phyloP scores from a whole-genome alignment of 768 basidiomycete genomes.

The Kwoniella heveanensis region DNA sequence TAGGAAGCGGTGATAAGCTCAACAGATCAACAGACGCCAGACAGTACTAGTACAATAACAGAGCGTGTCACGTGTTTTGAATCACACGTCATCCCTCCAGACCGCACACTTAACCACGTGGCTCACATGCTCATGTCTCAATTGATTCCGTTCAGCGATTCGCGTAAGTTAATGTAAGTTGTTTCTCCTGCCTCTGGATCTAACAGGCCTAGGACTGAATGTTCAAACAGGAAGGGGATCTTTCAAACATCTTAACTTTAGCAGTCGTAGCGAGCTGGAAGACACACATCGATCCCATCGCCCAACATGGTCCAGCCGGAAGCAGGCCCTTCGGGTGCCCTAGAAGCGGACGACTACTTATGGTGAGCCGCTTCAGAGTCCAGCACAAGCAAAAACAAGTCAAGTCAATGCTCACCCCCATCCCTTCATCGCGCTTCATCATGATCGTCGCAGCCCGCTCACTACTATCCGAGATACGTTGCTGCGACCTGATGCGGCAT shows the following conservation, averaged over 20 bases:
- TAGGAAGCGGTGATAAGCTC: not conserved
- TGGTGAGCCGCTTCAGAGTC: constrained; percentile 22
- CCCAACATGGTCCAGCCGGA: constrained; percentile 17
- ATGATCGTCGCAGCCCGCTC: constrained; percentile 35
- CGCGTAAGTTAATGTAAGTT: no score
- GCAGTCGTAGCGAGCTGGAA: no score
- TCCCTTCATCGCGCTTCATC: not conserved
- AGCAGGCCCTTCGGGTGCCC: constrained; percentile 10
- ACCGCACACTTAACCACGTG: no score
- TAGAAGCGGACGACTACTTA: constrained; percentile 34
- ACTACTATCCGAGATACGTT: constrained; percentile 43
- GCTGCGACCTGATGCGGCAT: constrained; percentile 22
- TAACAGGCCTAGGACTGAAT: no score
- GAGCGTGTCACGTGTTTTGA: not conserved
- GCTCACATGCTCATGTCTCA: no score
- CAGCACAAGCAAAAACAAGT: no score
- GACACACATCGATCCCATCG: not conserved
- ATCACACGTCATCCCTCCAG: constrained; percentile 13
- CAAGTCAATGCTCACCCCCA: no score
- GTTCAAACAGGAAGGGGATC: no score
- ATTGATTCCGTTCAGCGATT: no score
- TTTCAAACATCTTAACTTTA: no score
- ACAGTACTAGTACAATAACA: no score
- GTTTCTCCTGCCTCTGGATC: no score
- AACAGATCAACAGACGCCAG: not conserved